A percentile compares a stretch with the other conserved stretches of the same genome.
Evolutionary conservation across 2,329 filamentous ascomycete genomes (phyloP).

Genomic region (Aspergillus japonicus): DNA sequence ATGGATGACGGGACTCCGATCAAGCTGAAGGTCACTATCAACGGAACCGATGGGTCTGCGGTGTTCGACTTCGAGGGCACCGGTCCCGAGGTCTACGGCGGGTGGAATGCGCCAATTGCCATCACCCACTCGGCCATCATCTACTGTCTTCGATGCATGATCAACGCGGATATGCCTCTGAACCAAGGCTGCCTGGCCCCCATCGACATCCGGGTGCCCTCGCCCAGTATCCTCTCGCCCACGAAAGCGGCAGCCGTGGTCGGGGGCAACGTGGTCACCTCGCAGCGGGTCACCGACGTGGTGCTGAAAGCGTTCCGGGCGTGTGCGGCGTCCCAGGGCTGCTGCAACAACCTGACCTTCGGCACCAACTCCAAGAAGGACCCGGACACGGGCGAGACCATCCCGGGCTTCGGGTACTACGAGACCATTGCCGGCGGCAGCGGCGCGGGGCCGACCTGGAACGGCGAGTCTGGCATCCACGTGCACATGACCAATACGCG

Average conservation of each 20-base stretch:
- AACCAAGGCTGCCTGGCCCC: slow-evolving; percentile 83
- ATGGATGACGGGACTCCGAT: slow-evolving; percentile 88
- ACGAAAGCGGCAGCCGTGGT: slow-evolving; percentile 77
- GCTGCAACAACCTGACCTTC: slow-evolving; percentile 83
- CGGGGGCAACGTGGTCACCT: slow-evolving; percentile 77
- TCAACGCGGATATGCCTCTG: slow-evolving; percentile 77
- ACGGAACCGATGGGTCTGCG: slow-evolving; percentile 70
- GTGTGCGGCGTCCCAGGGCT: slow-evolving; percentile 75
- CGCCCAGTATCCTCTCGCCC: slow-evolving; percentile 70
- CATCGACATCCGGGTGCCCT: slow-evolving; percentile 68
- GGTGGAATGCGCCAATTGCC: slow-evolving; percentile 77
- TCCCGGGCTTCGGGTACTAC: slow-evolving; percentile 82
- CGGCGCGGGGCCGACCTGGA: slow-evolving; percentile 73
- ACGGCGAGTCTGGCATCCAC: slow-evolving; percentile 74
- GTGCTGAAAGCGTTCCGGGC: slow-evolving; percentile 77
- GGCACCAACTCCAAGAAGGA: slow-evolving; percentile 69
- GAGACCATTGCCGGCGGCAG: slow-evolving; percentile 82
- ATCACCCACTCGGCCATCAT: slow-evolving; percentile 83
- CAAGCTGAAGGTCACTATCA: slow-evolving; percentile 70
- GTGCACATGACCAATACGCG: slow-evolving; percentile 87
- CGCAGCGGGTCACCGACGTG: slow-evolving; percentile 78
- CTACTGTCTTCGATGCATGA: slow-evolving; percentile 78
- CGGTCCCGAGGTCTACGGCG: slow-evolving; percentile 74
- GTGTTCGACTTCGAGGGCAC: slow-evolving; percentile 78
- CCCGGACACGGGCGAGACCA: slow-evolving; percentile 52